Evolutionary conservation across 176 grass and related monocot species (phyloP).

Genomic region (Neostapfia colusana): DNA sequence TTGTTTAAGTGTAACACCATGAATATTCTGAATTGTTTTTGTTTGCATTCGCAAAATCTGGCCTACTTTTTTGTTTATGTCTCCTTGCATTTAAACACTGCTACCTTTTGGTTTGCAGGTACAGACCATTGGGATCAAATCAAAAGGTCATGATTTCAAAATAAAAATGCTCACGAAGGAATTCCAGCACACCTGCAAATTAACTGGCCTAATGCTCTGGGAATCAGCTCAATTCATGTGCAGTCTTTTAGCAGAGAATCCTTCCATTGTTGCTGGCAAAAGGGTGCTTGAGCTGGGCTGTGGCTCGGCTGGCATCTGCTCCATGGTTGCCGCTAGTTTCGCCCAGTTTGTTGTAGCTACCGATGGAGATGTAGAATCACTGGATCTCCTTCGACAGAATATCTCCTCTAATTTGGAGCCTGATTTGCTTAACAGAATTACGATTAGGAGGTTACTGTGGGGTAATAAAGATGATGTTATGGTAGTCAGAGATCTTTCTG

Average conservation of each 20-base stretch:
- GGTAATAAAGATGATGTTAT: conserved; percentile 57
- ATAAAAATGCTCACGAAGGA: conserved; percentile 78
- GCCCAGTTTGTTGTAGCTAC: conserved; percentile 67
- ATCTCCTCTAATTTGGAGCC: conserved; percentile 54
- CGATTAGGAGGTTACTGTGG: conserved; percentile 66
- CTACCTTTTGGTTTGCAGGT: conserved; percentile 33
- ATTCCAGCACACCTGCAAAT: conserved; percentile 93
- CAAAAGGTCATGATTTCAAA: conserved; percentile 59
- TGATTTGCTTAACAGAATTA: conserved; percentile 47
- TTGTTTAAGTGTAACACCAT: conserved; percentile 4
- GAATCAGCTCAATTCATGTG: conserved; percentile 87
- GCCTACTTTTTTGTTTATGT: background rate
- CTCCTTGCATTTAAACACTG: background rate
- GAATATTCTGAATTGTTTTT: background rate
- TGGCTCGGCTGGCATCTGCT: conserved; percentile 85
- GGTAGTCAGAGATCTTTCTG: conserved; percentile 46
- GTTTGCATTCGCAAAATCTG: background rate
- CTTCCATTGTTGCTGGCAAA: conserved; percentile 70
- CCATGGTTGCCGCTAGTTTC: conserved; percentile 70
- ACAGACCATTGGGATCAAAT: conserved; percentile 58
- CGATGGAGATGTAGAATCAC: conserved; percentile 77
- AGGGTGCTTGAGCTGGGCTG: conserved; percentile 80
- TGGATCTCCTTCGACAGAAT: conserved; percentile 71
- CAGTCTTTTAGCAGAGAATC: conserved; percentile 75
- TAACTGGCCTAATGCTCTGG: conserved; percentile 88